A percentile compares a stretch with the other conserved stretches of the same genome.
phyloP scores from a whole-genome alignment of 2,329 filamentous ascomycete genomes.

The Paraphaeosphaeria sporulosa region DNA sequence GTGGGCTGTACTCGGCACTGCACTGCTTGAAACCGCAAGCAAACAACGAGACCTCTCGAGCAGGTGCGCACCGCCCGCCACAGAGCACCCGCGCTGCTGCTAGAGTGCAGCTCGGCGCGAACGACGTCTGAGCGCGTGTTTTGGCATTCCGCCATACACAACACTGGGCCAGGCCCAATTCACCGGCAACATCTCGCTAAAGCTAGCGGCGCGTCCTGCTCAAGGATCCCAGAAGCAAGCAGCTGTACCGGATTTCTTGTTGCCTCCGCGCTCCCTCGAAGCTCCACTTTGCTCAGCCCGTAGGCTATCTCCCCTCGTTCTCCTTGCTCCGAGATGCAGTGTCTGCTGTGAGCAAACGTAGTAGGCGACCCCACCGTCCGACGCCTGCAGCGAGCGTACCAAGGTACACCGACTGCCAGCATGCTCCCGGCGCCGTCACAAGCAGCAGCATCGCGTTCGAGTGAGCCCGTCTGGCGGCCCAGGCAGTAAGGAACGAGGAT shows the following conservation, averaged over 20 bases:
- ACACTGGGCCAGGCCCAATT: slow-evolving; percentile 28
- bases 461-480: slow-evolving; percentile 47
- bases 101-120: background rate
- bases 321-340: slow-evolving; percentile 34
- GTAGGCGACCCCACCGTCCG: slow-evolving; percentile 32
- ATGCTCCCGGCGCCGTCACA: slow-evolving; percentile 50
- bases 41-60: slow-evolving; percentile 5
- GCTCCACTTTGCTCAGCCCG: slow-evolving; percentile 38
- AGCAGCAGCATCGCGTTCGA: slow-evolving; percentile 44
- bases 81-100: no score
- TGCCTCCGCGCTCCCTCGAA: slow-evolving; percentile 39
- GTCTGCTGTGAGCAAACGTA: slow-evolving; percentile 24
- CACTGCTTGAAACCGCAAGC: background rate
- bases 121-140: slow-evolving; percentile 18
- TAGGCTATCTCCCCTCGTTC: slow-evolving; percentile 31
- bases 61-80: no score
- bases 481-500: slow-evolving; percentile 51
- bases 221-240: slow-evolving; percentile 31
- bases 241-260: slow-evolving; percentile 42
- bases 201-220: slow-evolving; percentile 35
- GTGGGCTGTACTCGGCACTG: no score
- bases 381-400: slow-evolving; percentile 16
- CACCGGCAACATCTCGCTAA: slow-evolving; percentile 45
- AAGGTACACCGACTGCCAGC: slow-evolving; percentile 44
- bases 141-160: slow-evolving; percentile 35